A percentile compares a stretch with the other conserved stretches of the same genome.
Conservation (phyloP, 805 yeast genomes). For the Trichomonascus vanleenenianus region DNA sequence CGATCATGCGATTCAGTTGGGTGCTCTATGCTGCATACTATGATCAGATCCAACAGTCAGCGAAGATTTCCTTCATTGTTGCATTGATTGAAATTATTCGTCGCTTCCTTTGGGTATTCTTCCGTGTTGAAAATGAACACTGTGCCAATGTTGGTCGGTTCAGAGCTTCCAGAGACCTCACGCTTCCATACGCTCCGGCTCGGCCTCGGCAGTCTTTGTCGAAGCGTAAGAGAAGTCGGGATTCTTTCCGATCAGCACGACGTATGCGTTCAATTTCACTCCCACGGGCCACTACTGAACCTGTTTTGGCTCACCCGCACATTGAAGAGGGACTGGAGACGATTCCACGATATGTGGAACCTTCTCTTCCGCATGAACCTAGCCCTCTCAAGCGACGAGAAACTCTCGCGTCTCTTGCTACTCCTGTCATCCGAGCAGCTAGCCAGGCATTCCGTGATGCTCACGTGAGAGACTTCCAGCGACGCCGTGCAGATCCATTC, state of each 20-base stretch:
- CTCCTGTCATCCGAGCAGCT: slow-evolving; percentile 22
- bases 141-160: slow-evolving; percentile 78
- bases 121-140: slow-evolving; percentile 96
- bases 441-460: slow-evolving; percentile 13
- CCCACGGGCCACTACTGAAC: neutral
- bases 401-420: slow-evolving; percentile 17
- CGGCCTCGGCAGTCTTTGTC: slow-evolving; percentile 9
- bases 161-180: slow-evolving; percentile 81
- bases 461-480: slow-evolving; percentile 24
- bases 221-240: neutral
- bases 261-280: too few relatives aligned
- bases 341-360: neutral
- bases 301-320: neutral
- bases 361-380: neutral
- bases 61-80: slow-evolving; percentile 72
- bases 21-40: slow-evolving; percentile 77
- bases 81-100: slow-evolving; percentile 78
- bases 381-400: slow-evolving; percentile 5
- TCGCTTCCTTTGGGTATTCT: slow-evolving; percentile 81
- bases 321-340: neutral
- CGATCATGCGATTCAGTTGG: slow-evolving; percentile 83
- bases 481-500: slow-evolving; percentile 15
- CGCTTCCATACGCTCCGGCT: slow-evolving; percentile 65
- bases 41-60: slow-evolving; percentile 75
- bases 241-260: too few relatives aligned